Conservation (phyloP, 495 filamentous ascomycete genomes). For the Glarea lozoyensis region DNA sequence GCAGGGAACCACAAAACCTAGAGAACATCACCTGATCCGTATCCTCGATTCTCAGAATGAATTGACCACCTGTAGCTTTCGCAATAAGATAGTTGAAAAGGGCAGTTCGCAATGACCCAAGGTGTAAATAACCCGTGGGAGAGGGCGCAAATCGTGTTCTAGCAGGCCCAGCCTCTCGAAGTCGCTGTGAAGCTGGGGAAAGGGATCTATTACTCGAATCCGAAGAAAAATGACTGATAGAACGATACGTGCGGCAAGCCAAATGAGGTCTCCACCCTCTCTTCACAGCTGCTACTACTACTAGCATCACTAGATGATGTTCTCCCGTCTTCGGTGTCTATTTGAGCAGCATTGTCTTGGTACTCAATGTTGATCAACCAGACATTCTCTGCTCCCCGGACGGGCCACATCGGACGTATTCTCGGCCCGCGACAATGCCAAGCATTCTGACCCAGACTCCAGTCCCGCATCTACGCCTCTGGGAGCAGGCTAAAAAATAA, state of each 20-base stretch:
- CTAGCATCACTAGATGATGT: constrained; percentile 10
- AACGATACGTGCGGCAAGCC: constrained; percentile 17
- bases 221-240: constrained; percentile 5
- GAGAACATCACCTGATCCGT: constrained; percentile 68
- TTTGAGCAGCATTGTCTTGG: not conserved
- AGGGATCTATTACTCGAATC: not conserved
- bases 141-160: constrained; percentile 94
- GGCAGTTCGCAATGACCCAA: constrained; percentile 85
- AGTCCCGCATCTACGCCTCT: no score
- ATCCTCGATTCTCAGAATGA: constrained; percentile 86
- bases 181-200: constrained; percentile 12
- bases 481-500: constrained; percentile 17
- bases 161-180: constrained; percentile 54
- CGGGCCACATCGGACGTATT: no score
- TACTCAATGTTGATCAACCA: not conserved
- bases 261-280: constrained; percentile 9
- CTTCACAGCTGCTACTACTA: constrained; percentile 5
- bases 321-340: no score
- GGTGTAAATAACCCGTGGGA: constrained; percentile 86
- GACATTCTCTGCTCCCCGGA: constrained; percentile 1
- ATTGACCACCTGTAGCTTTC: constrained; percentile 83
- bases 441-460: constrained; percentile 4
- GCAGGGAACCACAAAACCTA: constrained; percentile 16
- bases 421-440: constrained; percentile 5
- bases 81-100: constrained; percentile 88